These are phyloP conservation scores for Crucibulum cyathiforme DNA, from an alignment of 1,284 basidiomycete species.

Conservation along the genomic window DNA sequence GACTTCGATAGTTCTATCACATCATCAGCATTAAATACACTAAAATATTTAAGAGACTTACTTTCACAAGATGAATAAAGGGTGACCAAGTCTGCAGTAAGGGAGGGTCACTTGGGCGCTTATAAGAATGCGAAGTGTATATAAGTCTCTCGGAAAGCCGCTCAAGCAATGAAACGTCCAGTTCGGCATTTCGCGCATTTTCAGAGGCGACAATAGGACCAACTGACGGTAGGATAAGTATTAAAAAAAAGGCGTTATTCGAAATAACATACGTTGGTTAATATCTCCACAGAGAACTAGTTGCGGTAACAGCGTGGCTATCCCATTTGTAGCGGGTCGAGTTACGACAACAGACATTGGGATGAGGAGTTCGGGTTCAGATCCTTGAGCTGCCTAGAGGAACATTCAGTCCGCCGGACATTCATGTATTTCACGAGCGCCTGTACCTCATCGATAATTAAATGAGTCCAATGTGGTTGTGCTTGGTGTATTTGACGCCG, in stretches of 20 bases:
- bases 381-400: conserved; percentile 51
- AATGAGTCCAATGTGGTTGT: conserved; percentile 53
- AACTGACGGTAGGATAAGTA: conserved; percentile 30
- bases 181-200: conserved; percentile 45
- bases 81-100: conserved; percentile 26
- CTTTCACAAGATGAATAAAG: conserved; percentile 48
- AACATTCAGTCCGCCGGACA: background rate
- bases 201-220: conserved; percentile 50
- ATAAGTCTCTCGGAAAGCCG: conserved; percentile 49
- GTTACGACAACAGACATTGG: conserved; percentile 51
- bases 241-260: background rate
- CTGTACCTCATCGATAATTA: conserved; percentile 51
- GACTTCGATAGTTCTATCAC: conserved; percentile 48
- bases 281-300: conserved; percentile 53
- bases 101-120: background rate
- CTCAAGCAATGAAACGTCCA: conserved; percentile 55
- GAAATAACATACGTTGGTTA: conserved; percentile 43
- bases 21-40: background rate
- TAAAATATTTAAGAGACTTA: conserved; percentile 15
- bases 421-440: background rate
- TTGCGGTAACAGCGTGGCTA: conserved; percentile 40
- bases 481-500: conserved; percentile 30
- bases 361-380: conserved; percentile 51
- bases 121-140: conserved; percentile 33
- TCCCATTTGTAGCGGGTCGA: background rate